Percentiles rank a stretch among this genome's conserved stretches.
phyloP scores from a whole-genome alignment of 192 early-diverging fungal species.

The Geranomyces michiganensis region DNA sequence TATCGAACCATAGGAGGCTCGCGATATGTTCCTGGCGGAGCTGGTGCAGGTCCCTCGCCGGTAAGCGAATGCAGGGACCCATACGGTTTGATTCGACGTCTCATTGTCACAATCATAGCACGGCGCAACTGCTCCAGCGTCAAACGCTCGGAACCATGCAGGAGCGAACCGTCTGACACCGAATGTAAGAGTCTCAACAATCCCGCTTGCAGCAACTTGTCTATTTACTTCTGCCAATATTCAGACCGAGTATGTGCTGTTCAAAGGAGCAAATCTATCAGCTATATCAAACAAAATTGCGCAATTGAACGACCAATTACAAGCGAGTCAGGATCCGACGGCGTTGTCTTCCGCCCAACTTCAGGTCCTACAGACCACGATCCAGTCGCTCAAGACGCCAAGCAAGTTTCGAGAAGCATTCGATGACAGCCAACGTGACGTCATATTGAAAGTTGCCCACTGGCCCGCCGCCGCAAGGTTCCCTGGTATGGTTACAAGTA shows the following conservation, averaged over 20 bases:
- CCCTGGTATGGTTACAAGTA: slow-evolving; percentile 53
- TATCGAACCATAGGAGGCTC: slow-evolving; percentile 15
- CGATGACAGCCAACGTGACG: slow-evolving; percentile 44
- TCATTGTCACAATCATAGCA: too few relatives aligned
- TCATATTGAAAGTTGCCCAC: slow-evolving; percentile 43
- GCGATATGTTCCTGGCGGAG: slow-evolving; percentile 35
- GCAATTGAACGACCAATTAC: slow-evolving; percentile 67
- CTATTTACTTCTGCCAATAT: not conserved
- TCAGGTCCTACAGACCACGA: slow-evolving; percentile 9
- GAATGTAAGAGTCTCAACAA: slow-evolving; percentile 2
- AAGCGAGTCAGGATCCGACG: slow-evolving; percentile 22
- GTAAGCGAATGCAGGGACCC: too few relatives aligned
- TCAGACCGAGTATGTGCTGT: slow-evolving; percentile 55
- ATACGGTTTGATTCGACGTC: too few relatives aligned
- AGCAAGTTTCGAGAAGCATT: slow-evolving; percentile 36
- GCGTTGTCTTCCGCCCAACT: slow-evolving; percentile 15
- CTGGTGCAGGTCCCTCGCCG: not conserved
- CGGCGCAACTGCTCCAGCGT: not conserved
- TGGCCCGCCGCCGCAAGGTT: slow-evolving; percentile 78
- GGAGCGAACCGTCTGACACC: not conserved
- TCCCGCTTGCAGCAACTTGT: not conserved
- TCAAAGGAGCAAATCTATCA: slow-evolving; percentile 67
- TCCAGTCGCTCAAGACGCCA: slow-evolving; percentile 33
- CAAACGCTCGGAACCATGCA: not conserved
- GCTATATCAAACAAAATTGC: slow-evolving; percentile 77